These are phyloP conservation scores for Fusarium sp. DNA, from an alignment of 2,329 filamentous ascomycete species.

Conservation along the genomic window DNA sequence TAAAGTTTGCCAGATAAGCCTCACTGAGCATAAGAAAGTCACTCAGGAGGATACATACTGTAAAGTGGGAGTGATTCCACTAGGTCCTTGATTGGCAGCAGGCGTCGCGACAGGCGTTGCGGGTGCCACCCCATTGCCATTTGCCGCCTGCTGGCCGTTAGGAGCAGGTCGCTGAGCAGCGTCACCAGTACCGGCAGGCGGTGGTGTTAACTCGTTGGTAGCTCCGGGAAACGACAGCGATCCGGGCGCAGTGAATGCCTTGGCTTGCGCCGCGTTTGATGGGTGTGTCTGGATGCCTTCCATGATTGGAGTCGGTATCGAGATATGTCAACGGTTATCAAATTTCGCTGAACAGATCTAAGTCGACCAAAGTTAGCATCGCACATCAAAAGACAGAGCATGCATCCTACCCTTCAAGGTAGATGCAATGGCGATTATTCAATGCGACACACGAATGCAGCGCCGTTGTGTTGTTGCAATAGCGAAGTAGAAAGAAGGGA, in stretches of 20 bases:
- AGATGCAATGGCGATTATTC: constrained; percentile 32
- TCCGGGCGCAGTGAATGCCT: constrained; percentile 92
- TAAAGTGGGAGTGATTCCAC: constrained; percentile 91
- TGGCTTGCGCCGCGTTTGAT: constrained; percentile 89
- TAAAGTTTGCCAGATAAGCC: constrained; percentile 63
- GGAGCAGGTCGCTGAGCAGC: constrained; percentile 50
- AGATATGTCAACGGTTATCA: constrained; percentile 35
- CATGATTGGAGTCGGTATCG: constrained; percentile 68
- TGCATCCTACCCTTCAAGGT: constrained; percentile 38
- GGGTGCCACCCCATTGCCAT: constrained; percentile 86
- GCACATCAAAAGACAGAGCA: constrained; percentile 5
- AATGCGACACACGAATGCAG: constrained; percentile 2
- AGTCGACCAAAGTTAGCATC: constrained; percentile 44
- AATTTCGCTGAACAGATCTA: constrained; percentile 53
- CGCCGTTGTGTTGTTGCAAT: constrained; percentile 36
- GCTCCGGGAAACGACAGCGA: constrained; percentile 93
- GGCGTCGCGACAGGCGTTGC: constrained; percentile 93
- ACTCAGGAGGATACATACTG: constrained; percentile 82
- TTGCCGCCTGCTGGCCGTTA: constrained; percentile 68
- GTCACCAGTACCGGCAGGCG: constrained; percentile 79
- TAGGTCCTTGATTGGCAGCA: constrained; percentile 82
- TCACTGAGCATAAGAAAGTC: constrained; percentile 55
- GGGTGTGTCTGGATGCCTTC: constrained; percentile 93
- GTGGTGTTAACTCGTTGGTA: constrained; percentile 80
- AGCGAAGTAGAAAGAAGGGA: constrained; percentile 37